A percentile compares a stretch with the other conserved stretches of the same genome.
phyloP scores from a whole-genome alignment of 495 filamentous ascomycete genomes.

The Hyaloscypha finlandica region DNA sequence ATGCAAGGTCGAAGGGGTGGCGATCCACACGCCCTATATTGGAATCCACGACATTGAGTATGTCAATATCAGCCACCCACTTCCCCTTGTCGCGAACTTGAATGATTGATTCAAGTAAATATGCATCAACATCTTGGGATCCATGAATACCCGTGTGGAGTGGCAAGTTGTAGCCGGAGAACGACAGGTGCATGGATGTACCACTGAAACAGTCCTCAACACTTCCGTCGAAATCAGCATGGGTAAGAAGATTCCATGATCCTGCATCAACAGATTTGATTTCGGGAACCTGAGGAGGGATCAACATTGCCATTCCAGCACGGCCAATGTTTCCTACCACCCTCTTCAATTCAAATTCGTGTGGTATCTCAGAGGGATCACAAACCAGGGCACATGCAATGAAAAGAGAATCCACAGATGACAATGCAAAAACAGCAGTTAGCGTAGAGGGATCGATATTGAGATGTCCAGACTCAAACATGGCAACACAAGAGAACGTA shows the following conservation, averaged over 20 bases:
- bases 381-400: constrained; percentile 32
- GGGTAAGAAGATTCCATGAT: constrained; percentile 33
- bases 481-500: constrained; percentile 36
- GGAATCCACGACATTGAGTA: too few relatives aligned
- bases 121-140: neutral
- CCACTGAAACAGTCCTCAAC: neutral
- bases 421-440: constrained; percentile 36
- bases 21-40: neutral
- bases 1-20: neutral
- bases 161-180: neutral
- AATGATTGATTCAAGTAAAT: neutral
- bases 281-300: constrained; percentile 32
- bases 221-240: constrained; percentile 11
- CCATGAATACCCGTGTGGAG: neutral
- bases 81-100: neutral
- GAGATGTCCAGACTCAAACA: constrained; percentile 37
- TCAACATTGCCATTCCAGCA: constrained; percentile 36
- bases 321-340: constrained; percentile 41
- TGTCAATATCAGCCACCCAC: constrained; percentile 1
- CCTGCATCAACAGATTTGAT: constrained; percentile 17
- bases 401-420: constrained; percentile 37
- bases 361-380: constrained; percentile 32
- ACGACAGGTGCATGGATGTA: constrained; percentile 3
- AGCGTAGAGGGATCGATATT: constrained; percentile 31
- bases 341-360: constrained; percentile 20